Base-by-base conservation (phyloP, 2,329 filamentous ascomycete genomes). In the Aspergillus pseudoviridinutans region DNA sequence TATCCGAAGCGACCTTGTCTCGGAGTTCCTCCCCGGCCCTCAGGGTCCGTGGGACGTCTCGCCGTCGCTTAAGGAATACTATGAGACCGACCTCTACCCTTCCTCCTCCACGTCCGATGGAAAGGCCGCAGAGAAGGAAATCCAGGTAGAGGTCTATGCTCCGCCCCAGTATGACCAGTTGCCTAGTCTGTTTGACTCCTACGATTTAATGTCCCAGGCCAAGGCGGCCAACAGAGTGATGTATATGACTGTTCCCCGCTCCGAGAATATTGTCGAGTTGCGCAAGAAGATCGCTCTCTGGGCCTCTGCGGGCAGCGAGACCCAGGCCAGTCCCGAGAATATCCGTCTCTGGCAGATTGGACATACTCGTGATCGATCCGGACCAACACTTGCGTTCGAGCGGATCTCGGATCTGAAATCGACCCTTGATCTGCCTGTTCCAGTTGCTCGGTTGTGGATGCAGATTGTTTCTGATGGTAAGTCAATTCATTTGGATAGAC, bases 31-130 rank as follows among this genome's bases (percentile, higher is more conserved):
- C 14, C 71, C 76, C 22, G 76, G 76, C 5, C 69, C 71, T 9
- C 69, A 77, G 61, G 78, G 78, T 46, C 78, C 76, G 57, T 84
- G 81, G 80, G 66, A 79, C 12, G 73, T 78, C 4, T 71, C 80
- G 0, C 64, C 73, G 3, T 74, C 76, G 35, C 54, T 76, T 46
- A 71, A 72, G 51, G 64, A 71, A 61, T 82, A 75, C 55, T 74
- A 77, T 32, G 67, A 74, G 38, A 69, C 61, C 3, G 70, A 72
- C 1, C 57, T 58, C 4, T 65, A 66, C 57, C 61, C 58, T 28
- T 51, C 55, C 24, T 25, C 50, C 46, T 51, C 61, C 50, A 60
- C 57, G 22, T 44, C 60, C 1, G 52, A 56, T 9, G 59, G 51
- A 8, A 64, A 58, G 32, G 51, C 58, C 10, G 51, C 42, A 8